Conservation (phyloP, 257 asterid genomes). For the Plantago ovata region DNA sequence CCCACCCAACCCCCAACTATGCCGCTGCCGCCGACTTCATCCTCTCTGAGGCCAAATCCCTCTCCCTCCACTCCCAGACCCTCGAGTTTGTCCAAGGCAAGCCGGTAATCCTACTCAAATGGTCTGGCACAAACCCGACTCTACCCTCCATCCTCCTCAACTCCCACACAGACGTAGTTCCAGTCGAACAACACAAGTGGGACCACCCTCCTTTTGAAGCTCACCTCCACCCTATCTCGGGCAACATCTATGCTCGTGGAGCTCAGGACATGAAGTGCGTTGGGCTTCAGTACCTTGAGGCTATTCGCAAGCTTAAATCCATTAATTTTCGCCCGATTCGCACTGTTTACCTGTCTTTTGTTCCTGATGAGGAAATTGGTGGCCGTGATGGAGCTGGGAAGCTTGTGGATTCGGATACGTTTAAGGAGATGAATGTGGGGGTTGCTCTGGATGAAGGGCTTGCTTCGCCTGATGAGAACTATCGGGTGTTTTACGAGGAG, state of each 20-base stretch:
- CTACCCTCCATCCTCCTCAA: constrained; percentile 84
- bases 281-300: constrained; percentile 84
- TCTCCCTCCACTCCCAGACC: constrained; percentile 49
- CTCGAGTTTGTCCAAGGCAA: constrained; percentile 68
- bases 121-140: constrained; percentile 63
- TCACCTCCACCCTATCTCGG: constrained; percentile 53
- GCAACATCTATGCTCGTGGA: constrained; percentile 86
- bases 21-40: constrained; percentile 62
- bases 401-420: constrained; percentile 64
- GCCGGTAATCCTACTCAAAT: constrained; percentile 70
- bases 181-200: constrained; percentile 85
- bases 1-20: constrained; percentile 84
- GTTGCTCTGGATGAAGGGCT: constrained; percentile 87
- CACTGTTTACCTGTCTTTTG: constrained; percentile 73
- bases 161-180: constrained; percentile 95
- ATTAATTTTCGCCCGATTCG: constrained; percentile 68
- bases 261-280: constrained; percentile 99
- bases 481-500: constrained; percentile 80
- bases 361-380: constrained; percentile 97
- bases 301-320: constrained; percentile 64
- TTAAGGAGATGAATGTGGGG: constrained; percentile 75
- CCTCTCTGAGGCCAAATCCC: constrained; percentile 59
- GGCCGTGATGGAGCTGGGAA: constrained; percentile 83
- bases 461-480: constrained; percentile 63
- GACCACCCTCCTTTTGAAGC: constrained; percentile 74